Evolutionary conservation across 306 rosid genomes (phyloP), one percentile per base, ranked within the genome.

Genomic region (Cicer yamashitae): DNA sequence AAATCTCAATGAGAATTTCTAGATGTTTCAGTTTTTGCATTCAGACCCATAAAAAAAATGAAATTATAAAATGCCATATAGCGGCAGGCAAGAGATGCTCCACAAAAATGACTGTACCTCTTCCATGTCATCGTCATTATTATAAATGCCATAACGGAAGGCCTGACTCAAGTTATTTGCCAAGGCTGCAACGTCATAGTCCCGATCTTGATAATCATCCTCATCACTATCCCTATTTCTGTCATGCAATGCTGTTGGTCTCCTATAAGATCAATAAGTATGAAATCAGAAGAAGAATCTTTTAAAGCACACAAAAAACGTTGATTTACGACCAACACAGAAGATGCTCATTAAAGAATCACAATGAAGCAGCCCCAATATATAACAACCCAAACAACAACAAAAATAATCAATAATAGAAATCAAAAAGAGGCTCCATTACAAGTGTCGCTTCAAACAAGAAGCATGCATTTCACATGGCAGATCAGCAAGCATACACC

Each of bases 91-190:
- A 74, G 18, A 66, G 67, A 59, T 56, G 72, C 71, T 54, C 43
- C 73, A 58, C 10, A 13, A 8, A 71, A 70, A 60, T 13, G 22
- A 54, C 12, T 12, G 40, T 82, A 86, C 99, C 98, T 96, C 98
- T 56, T 96, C 98, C 73, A 89, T 90, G 67, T 89, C 98, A 48
- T 89, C 98, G 57, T 96, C 93, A 56, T 89, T 90, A 79, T 59
- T 96, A 86, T 90, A 92, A 79, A 92, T 91, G 73, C 96, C 98
- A 77, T 96, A 92, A 67, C 96, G 93, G 70, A 96, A 92, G 46
- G 98, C 99, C 86, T 96, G 98, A 79, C 97, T 96, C 74, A 96
- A 82, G 85, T 92, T 96, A 84, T 92, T 96, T 52, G 98, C 99
- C 11, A 96, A 85, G 43, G 99, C 97, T 54, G 99, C 99, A 75